phyloP scores from a whole-genome alignment of 1,284 basidiomycete genomes.

The Termitomyces sp. region DNA sequence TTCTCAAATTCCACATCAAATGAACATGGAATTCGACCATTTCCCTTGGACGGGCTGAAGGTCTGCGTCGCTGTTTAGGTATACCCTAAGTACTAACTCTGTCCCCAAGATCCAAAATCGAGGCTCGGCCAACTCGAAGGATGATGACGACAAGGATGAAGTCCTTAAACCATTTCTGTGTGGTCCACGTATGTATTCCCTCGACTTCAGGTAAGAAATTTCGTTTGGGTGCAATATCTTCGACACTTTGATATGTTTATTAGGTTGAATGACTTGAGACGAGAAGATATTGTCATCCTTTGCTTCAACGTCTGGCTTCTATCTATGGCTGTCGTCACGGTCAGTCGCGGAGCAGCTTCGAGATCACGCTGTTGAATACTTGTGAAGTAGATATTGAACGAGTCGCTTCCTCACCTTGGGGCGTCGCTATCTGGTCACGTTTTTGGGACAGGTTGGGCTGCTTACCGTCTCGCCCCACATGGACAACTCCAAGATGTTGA shows the following conservation, averaged over 20 bases:
- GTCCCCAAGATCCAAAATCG: not conserved
- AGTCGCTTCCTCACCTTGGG: conserved; percentile 44
- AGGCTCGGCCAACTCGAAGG: not conserved
- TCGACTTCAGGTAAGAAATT: conserved; percentile 32
- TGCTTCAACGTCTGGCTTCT: conserved; percentile 41
- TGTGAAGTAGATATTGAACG: conserved; percentile 35
- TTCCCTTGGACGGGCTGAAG: not conserved
- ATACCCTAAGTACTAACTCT: not conserved
- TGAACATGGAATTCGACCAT: too few species aligned
- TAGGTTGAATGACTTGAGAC: conserved; percentile 30
- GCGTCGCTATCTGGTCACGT: conserved; percentile 38
- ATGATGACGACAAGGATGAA: too few species aligned
- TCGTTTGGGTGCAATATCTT: not conserved
- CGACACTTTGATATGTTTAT: not conserved
- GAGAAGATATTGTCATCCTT: conserved; percentile 39
- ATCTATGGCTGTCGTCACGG: conserved; percentile 35
- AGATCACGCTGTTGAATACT: not conserved
- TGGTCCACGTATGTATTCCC: conserved; percentile 28
- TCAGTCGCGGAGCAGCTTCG: conserved; percentile 18
- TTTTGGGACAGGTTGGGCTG: conserved; percentile 39
- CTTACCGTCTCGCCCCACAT: conserved; percentile 31
- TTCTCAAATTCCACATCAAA: too few species aligned
- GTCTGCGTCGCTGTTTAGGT: not conserved
- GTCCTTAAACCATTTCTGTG: too few species aligned
- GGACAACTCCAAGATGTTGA: conserved; percentile 26